Percentiles rank a stretch among this genome's conserved stretches.
These are phyloP conservation scores for Eimeria falciformis DNA, from an alignment of 169 alveolate species.

Conservation along the genomic window DNA sequence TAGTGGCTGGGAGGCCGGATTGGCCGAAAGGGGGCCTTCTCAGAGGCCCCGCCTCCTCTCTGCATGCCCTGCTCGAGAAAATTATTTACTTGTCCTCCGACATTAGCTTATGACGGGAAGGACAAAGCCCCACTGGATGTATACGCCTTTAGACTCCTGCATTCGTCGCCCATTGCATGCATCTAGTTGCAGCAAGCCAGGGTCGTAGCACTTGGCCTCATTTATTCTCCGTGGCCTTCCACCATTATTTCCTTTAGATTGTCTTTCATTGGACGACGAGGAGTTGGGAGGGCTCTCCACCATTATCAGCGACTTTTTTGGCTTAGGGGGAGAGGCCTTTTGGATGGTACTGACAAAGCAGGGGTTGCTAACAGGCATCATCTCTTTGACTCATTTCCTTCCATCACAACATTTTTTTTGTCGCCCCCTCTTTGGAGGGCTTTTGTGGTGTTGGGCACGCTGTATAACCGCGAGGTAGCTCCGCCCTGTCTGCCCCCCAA, in stretches of 20 bases:
- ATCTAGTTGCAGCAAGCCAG: background rate
- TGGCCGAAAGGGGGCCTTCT: no score
- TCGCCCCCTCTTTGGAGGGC: background rate
- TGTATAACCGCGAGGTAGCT: background rate
- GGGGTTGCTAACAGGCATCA: background rate
- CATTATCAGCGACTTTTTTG: background rate
- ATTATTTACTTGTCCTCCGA: no score
- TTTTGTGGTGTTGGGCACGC: background rate
- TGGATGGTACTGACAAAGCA: background rate
- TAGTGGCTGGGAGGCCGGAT: no score
- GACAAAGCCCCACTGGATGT: no score
- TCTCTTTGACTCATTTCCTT: background rate
- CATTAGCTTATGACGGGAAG: no score
- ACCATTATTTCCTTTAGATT: background rate
- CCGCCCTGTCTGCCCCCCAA: background rate
- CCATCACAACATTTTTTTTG: background rate
- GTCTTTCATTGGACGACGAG: background rate
- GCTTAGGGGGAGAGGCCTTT: background rate
- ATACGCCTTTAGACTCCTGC: background rate
- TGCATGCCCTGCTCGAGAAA: no score
- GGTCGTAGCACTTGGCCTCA: background rate
- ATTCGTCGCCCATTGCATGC: background rate
- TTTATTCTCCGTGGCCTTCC: background rate
- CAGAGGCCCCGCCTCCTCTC: no score
- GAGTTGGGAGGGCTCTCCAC: background rate